A percentile compares a stretch with the other conserved stretches of the same genome.
Evolutionary conservation across 2,329 filamentous ascomycete genomes (phyloP).

Genomic region (Rhinocladiella mackenziei): DNA sequence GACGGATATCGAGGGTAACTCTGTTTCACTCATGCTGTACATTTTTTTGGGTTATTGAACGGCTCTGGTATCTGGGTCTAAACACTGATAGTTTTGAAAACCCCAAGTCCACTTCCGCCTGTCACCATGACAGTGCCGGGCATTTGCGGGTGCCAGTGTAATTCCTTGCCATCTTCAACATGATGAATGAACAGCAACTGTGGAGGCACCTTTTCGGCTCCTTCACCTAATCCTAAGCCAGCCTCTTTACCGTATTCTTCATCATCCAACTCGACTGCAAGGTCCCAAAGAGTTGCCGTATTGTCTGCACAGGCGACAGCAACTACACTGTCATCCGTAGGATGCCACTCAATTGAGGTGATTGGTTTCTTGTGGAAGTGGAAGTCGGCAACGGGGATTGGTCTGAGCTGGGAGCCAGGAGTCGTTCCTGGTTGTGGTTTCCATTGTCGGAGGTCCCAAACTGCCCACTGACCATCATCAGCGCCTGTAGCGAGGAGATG

Average conservation of each 20-base stretch:
- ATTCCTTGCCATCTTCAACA: slow-evolving; percentile 88
- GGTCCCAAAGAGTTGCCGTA: slow-evolving; percentile 92
- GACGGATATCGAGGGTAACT: no score
- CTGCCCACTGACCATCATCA: slow-evolving; percentile 89
- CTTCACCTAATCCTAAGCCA: slow-evolving; percentile 47
- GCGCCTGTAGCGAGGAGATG: slow-evolving; percentile 89
- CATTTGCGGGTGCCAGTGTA: slow-evolving; percentile 97
- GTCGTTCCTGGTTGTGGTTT: slow-evolving; percentile 58
- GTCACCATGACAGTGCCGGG: slow-evolving; percentile 85
- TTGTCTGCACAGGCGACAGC: slow-evolving; percentile 89
- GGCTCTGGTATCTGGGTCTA: slow-evolving; percentile 38
- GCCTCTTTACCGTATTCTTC: slow-evolving; percentile 83
- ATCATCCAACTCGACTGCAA: slow-evolving; percentile 93
- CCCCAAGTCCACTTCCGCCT: slow-evolving; percentile 76
- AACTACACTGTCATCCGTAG: slow-evolving; percentile 92
- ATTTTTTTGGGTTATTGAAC: background rate
- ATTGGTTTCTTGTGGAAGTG: slow-evolving; percentile 95
- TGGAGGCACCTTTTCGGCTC: slow-evolving; percentile 62
- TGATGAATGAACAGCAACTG: slow-evolving; percentile 97
- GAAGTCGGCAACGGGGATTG: slow-evolving; percentile 86
- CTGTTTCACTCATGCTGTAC: no score
- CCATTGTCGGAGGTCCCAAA: slow-evolving; percentile 96
- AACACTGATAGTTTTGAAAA: slow-evolving; percentile 79
- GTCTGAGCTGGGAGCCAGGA: slow-evolving; percentile 48
- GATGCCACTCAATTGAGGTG: slow-evolving; percentile 95